Evolutionary conservation across 1,284 basidiomycete species (phyloP).

Genomic region (Rhodotorula glutinis): DNA sequence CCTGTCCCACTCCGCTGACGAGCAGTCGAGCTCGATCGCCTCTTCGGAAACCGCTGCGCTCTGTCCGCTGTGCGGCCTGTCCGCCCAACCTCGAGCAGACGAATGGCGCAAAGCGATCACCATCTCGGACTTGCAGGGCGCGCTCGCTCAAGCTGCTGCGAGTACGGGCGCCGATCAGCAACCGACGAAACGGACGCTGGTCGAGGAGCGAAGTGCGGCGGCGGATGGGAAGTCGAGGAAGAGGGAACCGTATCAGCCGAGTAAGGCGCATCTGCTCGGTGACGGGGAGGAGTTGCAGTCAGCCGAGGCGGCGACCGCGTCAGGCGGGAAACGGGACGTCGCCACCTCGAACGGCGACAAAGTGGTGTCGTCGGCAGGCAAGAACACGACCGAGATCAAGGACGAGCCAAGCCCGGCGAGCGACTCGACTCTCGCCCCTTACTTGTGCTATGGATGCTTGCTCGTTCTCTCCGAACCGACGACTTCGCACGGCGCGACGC

Average conservation of each 20-base stretch:
- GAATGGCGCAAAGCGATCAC: conserved; percentile 34
- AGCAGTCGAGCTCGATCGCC: background rate
- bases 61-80: conserved; percentile 6
- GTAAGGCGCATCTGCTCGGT: conserved; percentile 14
- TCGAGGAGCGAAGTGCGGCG: background rate
- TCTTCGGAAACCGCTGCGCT: background rate
- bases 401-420: background rate
- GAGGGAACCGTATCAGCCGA: conserved; percentile 21
- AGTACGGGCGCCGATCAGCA: no score
- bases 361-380: background rate
- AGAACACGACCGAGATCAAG: background rate
- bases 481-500: no score
- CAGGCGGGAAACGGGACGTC: background rate
- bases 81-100: conserved; percentile 20
- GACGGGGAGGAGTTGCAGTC: background rate
- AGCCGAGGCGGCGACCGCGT: background rate
- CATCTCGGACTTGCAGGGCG: conserved; percentile 21
- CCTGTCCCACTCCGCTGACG: background rate
- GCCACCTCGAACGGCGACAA: background rate
- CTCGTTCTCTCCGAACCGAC: conserved; percentile 21
- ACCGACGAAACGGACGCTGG: background rate
- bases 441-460: conserved; percentile 35
- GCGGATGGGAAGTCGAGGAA: background rate
- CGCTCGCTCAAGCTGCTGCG: background rate
- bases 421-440: conserved; percentile 3